Base-by-base conservation (phyloP, 768 basidiomycete species). In the Termitomyces bulborhizus region DNA sequence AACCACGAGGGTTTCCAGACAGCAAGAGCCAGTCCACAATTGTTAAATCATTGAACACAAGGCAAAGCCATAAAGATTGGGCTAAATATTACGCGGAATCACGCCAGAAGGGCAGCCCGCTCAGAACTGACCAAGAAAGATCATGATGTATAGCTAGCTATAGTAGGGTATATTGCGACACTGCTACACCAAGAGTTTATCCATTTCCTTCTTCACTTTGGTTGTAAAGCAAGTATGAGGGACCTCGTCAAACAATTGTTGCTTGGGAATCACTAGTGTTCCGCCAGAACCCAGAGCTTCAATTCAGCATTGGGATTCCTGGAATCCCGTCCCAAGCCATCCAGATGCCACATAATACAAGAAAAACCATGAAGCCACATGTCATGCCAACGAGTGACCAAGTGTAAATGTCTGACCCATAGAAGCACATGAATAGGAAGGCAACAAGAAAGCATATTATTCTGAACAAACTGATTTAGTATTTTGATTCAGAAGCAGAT, bases 291-390 rank as follows among this genome's bases (percentile, higher is more conserved):
- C 56, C 43, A 11, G 37, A 26, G 9, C 18, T 18, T 21, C 9
- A 43, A 9, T 16, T 4, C 4, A 18, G 15, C 9, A 16, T 46
- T 8, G 36, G 55, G 8, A 49, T 52, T 40, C 46, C 46, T 27
- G 57, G 32, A 11, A 48, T 44, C 4, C 15, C 46, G 27, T 78
- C 76, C 76, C 75, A 76, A 7, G 68, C 65, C 42, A 66, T 73
- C 59, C 71, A 72, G 39, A 80, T 71, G 54, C 76, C 76, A 75
- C 78, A 82, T 3, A 66, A 41, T 36, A 79, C 70, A 42, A 80
- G 66, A 7, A 68, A 40, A 3, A 61, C 59, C 7, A 71, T 62
- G 0, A 63, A 45, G 8, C 62, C 27, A 63, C 69, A 73, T 8
- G 68, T 57, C 3, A 52, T 51, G 6, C 70, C 76, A 1, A 73